Evolutionary conservation across 1,139 yeast species (phyloP).

Genomic region (Scheffersomyces illinoinensis): DNA sequence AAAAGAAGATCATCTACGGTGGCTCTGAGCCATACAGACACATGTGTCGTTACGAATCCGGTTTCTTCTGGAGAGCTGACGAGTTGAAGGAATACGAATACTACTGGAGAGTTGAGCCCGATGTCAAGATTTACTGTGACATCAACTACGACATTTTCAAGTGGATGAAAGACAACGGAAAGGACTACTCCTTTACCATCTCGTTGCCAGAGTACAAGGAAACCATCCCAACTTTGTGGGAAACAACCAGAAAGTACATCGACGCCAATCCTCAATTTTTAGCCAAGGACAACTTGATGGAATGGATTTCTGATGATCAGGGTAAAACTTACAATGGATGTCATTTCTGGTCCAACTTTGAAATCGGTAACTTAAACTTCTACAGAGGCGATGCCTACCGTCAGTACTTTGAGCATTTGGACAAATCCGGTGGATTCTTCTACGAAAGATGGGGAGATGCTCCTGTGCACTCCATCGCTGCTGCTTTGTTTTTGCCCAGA

Average conservation of each 20-base stretch:
- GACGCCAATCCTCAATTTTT: slow-evolving; percentile 64
- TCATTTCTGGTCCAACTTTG: slow-evolving; percentile 90
- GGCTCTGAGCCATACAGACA: slow-evolving; percentile 65
- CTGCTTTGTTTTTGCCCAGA: slow-evolving; percentile 68
- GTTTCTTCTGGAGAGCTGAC: slow-evolving; percentile 82
- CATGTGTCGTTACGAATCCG: slow-evolving; percentile 93
- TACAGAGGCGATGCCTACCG: slow-evolving; percentile 74
- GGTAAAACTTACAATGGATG: slow-evolving; percentile 74
- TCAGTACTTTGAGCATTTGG: slow-evolving; percentile 69
- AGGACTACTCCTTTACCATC: slow-evolving; percentile 77
- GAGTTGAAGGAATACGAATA: slow-evolving; percentile 71
- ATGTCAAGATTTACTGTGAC: slow-evolving; percentile 74
- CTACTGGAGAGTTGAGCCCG: slow-evolving; percentile 97
- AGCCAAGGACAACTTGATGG: slow-evolving; percentile 66
- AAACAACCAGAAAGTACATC: slow-evolving; percentile 67
- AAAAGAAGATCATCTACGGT: slow-evolving; percentile 60
- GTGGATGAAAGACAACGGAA: slow-evolving; percentile 73
- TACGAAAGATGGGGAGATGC: slow-evolving; percentile 96
- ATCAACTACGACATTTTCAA: slow-evolving; percentile 80
- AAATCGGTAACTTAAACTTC: slow-evolving; percentile 70
- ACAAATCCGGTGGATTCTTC: slow-evolving; percentile 81
- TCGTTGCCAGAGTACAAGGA: slow-evolving; percentile 80
- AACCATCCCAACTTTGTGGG: slow-evolving; percentile 84
- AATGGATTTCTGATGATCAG: slow-evolving; percentile 69
- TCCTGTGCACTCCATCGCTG: slow-evolving; percentile 87